These are phyloP conservation scores for Fraxinus pennsylvanica DNA, from an alignment of 257 asterid species.

Conservation along the genomic window DNA sequence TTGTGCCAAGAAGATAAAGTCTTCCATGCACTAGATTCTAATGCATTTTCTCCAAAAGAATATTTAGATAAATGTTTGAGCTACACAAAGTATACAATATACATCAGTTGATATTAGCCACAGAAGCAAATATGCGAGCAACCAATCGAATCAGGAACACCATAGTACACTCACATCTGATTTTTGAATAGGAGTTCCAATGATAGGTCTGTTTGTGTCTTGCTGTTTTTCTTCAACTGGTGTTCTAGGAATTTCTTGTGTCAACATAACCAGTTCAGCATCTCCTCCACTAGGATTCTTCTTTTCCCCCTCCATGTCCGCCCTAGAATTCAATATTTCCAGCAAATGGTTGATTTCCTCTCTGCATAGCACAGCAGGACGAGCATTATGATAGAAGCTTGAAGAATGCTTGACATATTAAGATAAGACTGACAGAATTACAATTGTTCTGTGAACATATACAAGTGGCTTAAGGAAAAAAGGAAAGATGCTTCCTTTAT, in stretches of 20 bases:
- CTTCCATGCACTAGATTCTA: slow-evolving; percentile 9
- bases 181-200: slow-evolving; percentile 42
- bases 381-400: not conserved
- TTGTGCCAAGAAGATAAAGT: not conserved
- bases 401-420: not conserved
- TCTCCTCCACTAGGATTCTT: slow-evolving; percentile 39
- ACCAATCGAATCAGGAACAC: not conserved
- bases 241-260: slow-evolving; percentile 39
- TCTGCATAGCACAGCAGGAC: slow-evolving; percentile 43
- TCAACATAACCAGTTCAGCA: slow-evolving; percentile 36
- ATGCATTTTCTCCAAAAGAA: not conserved
- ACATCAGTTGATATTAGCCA: not conserved
- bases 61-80: not conserved
- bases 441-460: not conserved
- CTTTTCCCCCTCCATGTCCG: slow-evolving; percentile 41
- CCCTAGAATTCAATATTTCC: slow-evolving; percentile 61
- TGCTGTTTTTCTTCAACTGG: slow-evolving; percentile 41
- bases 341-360: slow-evolving; percentile 66
- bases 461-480: not conserved
- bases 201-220: slow-evolving; percentile 31
- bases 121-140: not conserved
- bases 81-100: not conserved
- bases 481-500: not conserved
- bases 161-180: slow-evolving; percentile 45
- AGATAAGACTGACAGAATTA: slow-evolving; percentile 2